phyloP scores from a whole-genome alignment of 2,329 filamentous ascomycete species.

The Colletotrichum horii region DNA sequence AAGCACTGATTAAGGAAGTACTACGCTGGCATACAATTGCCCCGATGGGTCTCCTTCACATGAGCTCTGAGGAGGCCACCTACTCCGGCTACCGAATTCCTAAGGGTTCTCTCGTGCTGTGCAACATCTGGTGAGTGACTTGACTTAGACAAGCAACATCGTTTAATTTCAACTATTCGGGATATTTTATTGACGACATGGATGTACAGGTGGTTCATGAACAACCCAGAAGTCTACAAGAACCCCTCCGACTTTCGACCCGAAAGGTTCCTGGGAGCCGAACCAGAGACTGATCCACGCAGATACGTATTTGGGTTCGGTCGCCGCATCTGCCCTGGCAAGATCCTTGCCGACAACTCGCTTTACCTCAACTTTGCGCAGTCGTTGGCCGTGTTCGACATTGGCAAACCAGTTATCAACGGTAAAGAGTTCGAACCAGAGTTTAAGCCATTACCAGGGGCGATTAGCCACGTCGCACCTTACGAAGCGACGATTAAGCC shows the following conservation, averaged over 20 bases:
- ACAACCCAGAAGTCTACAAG: constrained; percentile 71
- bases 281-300: constrained; percentile 6
- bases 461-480: not conserved
- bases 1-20: constrained; percentile 46
- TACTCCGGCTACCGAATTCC: constrained; percentile 56
- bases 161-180: not conserved
- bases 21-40: constrained; percentile 44
- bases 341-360: constrained; percentile 19
- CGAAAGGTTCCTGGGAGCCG: constrained; percentile 31
- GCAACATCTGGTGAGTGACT: constrained; percentile 31
- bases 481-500: not conserved
- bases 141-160: not conserved
- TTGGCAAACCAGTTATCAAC: constrained; percentile 35
- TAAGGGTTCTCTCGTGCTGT: constrained; percentile 45
- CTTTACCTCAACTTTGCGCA: constrained; percentile 38
- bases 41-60: constrained; percentile 52
- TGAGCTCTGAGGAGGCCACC: constrained; percentile 49
- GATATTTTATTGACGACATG: not conserved
- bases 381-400: constrained; percentile 49
- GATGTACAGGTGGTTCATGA: constrained; percentile 43
- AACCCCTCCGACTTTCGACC: constrained; percentile 37
- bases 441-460: not conserved
- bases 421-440: constrained; percentile 35
- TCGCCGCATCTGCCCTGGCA: constrained; percentile 23
- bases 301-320: constrained; percentile 23